Conservation (phyloP, 75 land plant species). For the Larix kaempferi region DNA sequence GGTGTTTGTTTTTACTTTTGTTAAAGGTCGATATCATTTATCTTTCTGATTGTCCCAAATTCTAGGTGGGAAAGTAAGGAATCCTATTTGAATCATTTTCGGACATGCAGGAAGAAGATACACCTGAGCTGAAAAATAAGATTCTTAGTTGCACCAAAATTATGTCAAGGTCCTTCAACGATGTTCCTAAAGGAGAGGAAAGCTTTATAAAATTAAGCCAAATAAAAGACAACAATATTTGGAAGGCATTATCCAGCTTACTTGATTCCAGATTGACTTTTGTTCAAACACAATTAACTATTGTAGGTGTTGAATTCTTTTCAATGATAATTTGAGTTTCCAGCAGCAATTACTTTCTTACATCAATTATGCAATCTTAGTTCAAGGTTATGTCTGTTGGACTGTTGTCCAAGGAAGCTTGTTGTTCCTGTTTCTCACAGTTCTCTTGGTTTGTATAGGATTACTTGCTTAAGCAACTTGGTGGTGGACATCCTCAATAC, state of each 20-base stretch:
- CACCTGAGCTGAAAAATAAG: slow-evolving; percentile 49
- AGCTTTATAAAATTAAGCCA: slow-evolving; percentile 51
- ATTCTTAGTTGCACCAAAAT: slow-evolving; percentile 23
- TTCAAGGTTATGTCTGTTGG: background rate
- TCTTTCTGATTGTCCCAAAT: background rate
- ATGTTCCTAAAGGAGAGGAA: slow-evolving; percentile 64
- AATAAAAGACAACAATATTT: slow-evolving; percentile 62
- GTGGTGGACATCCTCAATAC: slow-evolving; percentile 55
- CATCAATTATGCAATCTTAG: background rate
- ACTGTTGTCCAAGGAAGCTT: background rate
- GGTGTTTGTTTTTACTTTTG: background rate
- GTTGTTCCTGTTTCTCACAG: background rate
- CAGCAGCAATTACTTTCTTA: background rate
- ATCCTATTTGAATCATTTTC: background rate
- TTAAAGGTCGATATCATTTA: background rate
- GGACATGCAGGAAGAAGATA: slow-evolving; percentile 50
- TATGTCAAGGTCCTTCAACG: slow-evolving; percentile 63
- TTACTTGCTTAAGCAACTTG: slow-evolving; percentile 61
- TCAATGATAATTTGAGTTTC: background rate
- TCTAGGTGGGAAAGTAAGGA: background rate
- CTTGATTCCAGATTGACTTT: slow-evolving; percentile 55
- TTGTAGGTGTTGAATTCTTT: slow-evolving; percentile 29
- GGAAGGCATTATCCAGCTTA: slow-evolving; percentile 49
- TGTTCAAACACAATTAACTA: slow-evolving; percentile 23
- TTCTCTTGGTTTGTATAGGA: slow-evolving; percentile 38